A percentile compares a stretch with the other conserved stretches of the same genome.
Conservation (phyloP, 225 moss, liverwort and hornwort genomes). For the Polytrichum formosum region DNA sequence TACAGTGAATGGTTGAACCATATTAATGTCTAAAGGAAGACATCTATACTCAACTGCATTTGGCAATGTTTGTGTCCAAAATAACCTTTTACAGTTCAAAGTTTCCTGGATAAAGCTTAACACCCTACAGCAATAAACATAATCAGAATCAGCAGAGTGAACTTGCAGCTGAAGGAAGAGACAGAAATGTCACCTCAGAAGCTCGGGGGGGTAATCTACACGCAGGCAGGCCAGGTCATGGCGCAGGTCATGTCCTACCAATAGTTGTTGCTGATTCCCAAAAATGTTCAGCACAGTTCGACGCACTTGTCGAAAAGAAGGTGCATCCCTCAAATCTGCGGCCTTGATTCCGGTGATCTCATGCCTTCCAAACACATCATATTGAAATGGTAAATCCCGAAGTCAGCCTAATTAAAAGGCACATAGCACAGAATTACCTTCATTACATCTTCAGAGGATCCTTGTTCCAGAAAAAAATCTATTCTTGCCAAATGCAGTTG, state of each 20-base stretch:
- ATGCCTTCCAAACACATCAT: slow-evolving; percentile 22
- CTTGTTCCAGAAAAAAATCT: no score
- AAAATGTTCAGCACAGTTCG: slow-evolving; percentile 39
- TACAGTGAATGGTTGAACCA: no score
- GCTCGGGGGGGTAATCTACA: slow-evolving; percentile 52
- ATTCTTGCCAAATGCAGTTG: no score
- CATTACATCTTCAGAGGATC: no score
- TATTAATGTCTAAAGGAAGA: no score
- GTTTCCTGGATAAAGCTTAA: background rate
- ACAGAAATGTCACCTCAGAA: slow-evolving; percentile 42
- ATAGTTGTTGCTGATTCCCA: slow-evolving; percentile 22
- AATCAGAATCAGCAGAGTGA: background rate
- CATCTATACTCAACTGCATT: no score
- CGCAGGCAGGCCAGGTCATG: slow-evolving; percentile 62
- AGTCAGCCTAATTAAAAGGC: no score
- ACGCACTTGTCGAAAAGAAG: slow-evolving; percentile 47
- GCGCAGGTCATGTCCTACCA: slow-evolving; percentile 65
- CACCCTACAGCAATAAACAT: background rate
- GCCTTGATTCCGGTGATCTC: slow-evolving; percentile 54
- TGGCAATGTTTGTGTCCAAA: no score
- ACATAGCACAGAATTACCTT: no score
- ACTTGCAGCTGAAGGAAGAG: no score
- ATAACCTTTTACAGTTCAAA: no score
- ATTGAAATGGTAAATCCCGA: no score
- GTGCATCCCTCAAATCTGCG: slow-evolving; percentile 37